phyloP scores from a whole-genome alignment of 306 rosid species.

The Sesbania bispinosa region DNA sequence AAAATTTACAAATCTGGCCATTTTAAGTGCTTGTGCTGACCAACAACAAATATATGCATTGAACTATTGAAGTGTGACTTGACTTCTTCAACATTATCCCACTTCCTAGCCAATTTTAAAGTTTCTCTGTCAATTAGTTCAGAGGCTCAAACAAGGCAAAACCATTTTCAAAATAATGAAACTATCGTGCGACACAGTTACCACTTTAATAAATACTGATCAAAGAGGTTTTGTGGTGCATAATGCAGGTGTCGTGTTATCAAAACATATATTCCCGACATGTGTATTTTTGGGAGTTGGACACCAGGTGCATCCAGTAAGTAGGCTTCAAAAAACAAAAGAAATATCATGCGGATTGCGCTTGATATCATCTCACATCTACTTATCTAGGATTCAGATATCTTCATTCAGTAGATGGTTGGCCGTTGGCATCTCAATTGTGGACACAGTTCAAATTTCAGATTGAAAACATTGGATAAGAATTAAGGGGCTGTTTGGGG shows the following conservation, averaged over 20 bases:
- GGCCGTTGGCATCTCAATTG: neutral
- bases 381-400: neutral
- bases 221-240: neutral
- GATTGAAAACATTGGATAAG: neutral
- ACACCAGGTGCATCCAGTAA: neutral
- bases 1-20: too few species aligned
- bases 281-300: neutral
- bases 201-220: neutral
- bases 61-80: too few species aligned
- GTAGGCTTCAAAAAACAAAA: neutral
- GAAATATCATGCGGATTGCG: neutral
- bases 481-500: too few species aligned
- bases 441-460: neutral
- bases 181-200: neutral
- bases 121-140: neutral
- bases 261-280: neutral
- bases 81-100: too few species aligned
- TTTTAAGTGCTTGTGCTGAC: too few species aligned
- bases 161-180: neutral
- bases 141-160: neutral
- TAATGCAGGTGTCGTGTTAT: neutral
- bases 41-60: too few species aligned
- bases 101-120: too few species aligned
- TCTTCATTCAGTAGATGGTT: neutral
- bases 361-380: neutral